Conservation (phyloP, 176 grass and related monocot species). For the Rhipidocladum racemiflorum region DNA sequence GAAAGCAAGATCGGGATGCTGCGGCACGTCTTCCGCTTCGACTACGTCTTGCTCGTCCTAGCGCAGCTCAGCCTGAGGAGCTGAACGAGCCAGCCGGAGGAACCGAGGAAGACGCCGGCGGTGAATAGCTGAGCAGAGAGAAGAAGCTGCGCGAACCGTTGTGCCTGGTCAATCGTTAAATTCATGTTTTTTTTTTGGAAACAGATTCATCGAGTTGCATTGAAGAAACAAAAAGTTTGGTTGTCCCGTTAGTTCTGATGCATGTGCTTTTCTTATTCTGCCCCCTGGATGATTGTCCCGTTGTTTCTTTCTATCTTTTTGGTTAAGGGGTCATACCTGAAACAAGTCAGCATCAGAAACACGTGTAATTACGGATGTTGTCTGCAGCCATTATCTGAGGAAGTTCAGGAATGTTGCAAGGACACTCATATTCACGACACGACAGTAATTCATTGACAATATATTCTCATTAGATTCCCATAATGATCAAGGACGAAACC, state of each 20-base stretch:
- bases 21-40: conserved; percentile 41
- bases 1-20: conserved; percentile 51
- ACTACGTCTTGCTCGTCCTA: conserved; percentile 54
- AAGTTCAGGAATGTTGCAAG: not conserved
- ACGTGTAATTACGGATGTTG: not conserved
- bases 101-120: not conserved
- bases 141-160: not conserved
- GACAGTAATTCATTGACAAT: not conserved
- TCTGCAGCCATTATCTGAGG: not conserved
- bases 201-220: no score
- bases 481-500: not conserved
- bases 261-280: not conserved
- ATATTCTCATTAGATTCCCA: not conserved
- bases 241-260: no score
- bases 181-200: no score
- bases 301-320: no score
- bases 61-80: conserved; percentile 48
- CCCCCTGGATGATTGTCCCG: not conserved
- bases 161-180: not conserved
- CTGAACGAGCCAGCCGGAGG: not conserved
- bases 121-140: not conserved
- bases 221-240: no score
- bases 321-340: not conserved
- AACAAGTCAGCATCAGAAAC: not conserved
- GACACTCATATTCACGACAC: not conserved